Conservation (phyloP, 169 alveolate genomes). For the Plasmodium coatneyi region DNA sequence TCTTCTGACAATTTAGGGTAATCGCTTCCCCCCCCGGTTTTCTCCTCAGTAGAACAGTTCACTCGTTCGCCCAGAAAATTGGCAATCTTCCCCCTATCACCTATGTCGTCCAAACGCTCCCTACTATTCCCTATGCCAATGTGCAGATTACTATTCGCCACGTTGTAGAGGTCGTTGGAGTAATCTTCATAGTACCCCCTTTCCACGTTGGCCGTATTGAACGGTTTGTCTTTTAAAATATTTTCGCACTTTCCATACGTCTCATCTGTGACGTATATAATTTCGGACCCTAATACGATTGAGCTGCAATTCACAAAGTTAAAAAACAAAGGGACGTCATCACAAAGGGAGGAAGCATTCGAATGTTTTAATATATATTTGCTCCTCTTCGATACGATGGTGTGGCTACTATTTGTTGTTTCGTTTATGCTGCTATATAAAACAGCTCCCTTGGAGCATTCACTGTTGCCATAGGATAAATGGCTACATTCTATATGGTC, state of each 20-base stretch:
- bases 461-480: slow-evolving; percentile 42
- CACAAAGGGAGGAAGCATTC: slow-evolving; percentile 40
- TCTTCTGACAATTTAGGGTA: not conserved
- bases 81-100: not conserved
- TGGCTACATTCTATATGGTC: slow-evolving; percentile 32
- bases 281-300: slow-evolving; percentile 66
- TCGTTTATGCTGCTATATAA: slow-evolving; percentile 62
- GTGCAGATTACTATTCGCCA: not conserved
- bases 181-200: slow-evolving; percentile 69
- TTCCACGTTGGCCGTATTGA: slow-evolving; percentile 21
- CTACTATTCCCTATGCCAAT: not conserved
- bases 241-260: slow-evolving; percentile 76
- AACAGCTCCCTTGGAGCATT: slow-evolving; percentile 28
- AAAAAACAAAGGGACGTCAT: slow-evolving; percentile 67
- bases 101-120: not conserved
- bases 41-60: not conserved
- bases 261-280: slow-evolving; percentile 74
- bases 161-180: slow-evolving; percentile 53
- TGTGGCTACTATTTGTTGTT: slow-evolving; percentile 70
- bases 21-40: not conserved
- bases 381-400: slow-evolving; percentile 70
- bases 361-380: slow-evolving; percentile 61
- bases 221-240: slow-evolving; percentile 74
- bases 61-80: not conserved
- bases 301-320: slow-evolving; percentile 69